Percentiles rank a stretch among this genome's conserved stretches.
These are phyloP conservation scores for Gossypium ekmanianum DNA, from an alignment of 345 rosid species.

Conservation along the genomic window DNA sequence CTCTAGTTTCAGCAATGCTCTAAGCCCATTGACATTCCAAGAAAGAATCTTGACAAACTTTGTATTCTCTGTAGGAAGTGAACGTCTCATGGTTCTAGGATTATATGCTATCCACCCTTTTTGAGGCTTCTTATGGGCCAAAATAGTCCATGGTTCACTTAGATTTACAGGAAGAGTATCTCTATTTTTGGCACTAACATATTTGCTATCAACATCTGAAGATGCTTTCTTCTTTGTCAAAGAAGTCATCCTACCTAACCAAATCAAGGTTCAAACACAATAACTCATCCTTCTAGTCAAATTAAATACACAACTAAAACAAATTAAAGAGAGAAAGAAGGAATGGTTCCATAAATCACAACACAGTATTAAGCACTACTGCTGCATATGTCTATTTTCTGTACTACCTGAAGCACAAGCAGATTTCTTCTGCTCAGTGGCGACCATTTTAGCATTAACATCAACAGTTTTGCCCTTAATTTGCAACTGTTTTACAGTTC, in stretches of 20 bases:
- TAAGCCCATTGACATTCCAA: constrained; percentile 94
- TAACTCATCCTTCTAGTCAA: background rate
- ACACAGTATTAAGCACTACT: background rate
- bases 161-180: constrained; percentile 21
- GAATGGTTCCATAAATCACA: background rate
- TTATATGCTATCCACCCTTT: constrained; percentile 78
- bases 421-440: constrained; percentile 29
- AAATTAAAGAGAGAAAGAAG: constrained; percentile 5
- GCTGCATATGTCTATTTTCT: background rate
- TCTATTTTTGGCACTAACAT: constrained; percentile 16
- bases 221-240: constrained; percentile 31
- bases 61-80: constrained; percentile 42
- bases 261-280: constrained; percentile 10
- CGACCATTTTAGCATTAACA: constrained; percentile 26
- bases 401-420: constrained; percentile 33
- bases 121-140: constrained; percentile 91
- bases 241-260: constrained; percentile 31
- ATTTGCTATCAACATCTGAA: constrained; percentile 27
- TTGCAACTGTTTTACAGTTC: constrained; percentile 34
- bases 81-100: constrained; percentile 76
- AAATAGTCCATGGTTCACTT: constrained; percentile 82
- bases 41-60: constrained; percentile 66
- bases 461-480: constrained; percentile 18
- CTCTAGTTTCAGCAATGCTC: constrained; percentile 69
- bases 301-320: constrained; percentile 2